phyloP scores from a whole-genome alignment of 2,329 filamentous ascomycete species.

The Aspergillus sp. region DNA sequence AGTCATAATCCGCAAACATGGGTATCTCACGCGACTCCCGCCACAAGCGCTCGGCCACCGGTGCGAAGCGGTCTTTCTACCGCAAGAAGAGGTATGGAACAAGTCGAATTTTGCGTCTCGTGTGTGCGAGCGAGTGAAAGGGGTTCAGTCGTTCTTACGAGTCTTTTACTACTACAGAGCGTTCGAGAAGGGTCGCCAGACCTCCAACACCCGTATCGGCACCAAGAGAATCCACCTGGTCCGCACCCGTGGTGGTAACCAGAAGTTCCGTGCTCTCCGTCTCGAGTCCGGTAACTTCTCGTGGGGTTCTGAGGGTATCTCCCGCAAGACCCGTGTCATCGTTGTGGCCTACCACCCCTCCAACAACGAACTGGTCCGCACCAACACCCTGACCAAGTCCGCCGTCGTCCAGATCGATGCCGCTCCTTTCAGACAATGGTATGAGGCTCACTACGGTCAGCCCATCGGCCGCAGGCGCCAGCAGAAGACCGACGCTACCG shows the following conservation, averaged over 20 bases:
- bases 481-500: conserved; percentile 59
- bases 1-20: conserved; percentile 75
- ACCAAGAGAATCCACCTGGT: conserved; percentile 94
- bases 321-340: conserved; percentile 99
- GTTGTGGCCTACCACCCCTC: conserved; percentile 98
- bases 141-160: conserved; percentile 53
- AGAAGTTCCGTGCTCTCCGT: conserved; percentile 98
- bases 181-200: conserved; percentile 99
- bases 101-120: conserved; percentile 14
- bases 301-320: conserved; percentile 95
- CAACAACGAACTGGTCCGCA: conserved; percentile 99
- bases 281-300: conserved; percentile 99
- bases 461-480: conserved; percentile 84
- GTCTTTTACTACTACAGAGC: conserved; percentile 66
- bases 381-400: conserved; percentile 99
- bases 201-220: conserved; percentile 99
- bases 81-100: conserved; percentile 56
- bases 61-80: conserved; percentile 95
- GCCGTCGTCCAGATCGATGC: conserved; percentile 99
- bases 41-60: conserved; percentile 99
- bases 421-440: conserved; percentile 99
- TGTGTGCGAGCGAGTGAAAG: too few relatives aligned
- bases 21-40: conserved; percentile 99
- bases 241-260: conserved; percentile 96
- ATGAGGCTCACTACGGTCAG: conserved; percentile 98